Evolutionary conservation across 2,329 filamentous ascomycete species (phyloP).

Genomic region (Trichoderma arundinaceum): DNA sequence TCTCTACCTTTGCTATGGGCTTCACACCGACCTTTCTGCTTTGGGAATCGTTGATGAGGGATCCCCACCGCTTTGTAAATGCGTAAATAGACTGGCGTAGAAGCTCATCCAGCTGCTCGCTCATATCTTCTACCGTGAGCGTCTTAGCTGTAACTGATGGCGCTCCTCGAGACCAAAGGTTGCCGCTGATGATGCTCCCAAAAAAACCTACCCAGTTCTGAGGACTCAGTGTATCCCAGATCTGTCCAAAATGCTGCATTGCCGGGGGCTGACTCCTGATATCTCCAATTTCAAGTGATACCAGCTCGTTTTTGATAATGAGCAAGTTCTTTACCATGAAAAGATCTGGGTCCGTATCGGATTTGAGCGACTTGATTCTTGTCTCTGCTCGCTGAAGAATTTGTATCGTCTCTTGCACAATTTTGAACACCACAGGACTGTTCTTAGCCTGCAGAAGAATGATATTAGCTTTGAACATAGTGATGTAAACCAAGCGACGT

Average conservation of each 20-base stretch:
- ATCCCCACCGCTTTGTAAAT: conserved; percentile 66
- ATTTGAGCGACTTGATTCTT: conserved; percentile 67
- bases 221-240: conserved; percentile 67
- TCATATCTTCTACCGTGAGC: conserved; percentile 61
- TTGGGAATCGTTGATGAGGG: conserved; percentile 56
- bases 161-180: conserved; percentile 53
- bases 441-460: conserved; percentile 47
- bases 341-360: conserved; percentile 75
- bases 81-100: conserved; percentile 66
- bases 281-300: conserved; percentile 90
- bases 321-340: conserved; percentile 96
- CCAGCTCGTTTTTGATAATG: conserved; percentile 92
- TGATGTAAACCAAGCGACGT: too few species aligned
- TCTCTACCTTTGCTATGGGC: conserved; percentile 59
- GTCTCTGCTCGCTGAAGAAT: conserved; percentile 79
- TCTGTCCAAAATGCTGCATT: conserved; percentile 68
- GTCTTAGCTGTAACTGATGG: conserved; percentile 48
- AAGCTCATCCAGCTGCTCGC: conserved; percentile 68
- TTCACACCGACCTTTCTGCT: conserved; percentile 55
- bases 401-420: conserved; percentile 87
- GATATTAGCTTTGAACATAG: conserved; percentile 32
- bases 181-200: conserved; percentile 61
- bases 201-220: conserved; percentile 66
- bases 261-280: conserved; percentile 56
- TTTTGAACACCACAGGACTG: conserved; percentile 65